Base-by-base conservation (phyloP, 108 stramenopile species). In the Heterococcus sp. region DNA sequence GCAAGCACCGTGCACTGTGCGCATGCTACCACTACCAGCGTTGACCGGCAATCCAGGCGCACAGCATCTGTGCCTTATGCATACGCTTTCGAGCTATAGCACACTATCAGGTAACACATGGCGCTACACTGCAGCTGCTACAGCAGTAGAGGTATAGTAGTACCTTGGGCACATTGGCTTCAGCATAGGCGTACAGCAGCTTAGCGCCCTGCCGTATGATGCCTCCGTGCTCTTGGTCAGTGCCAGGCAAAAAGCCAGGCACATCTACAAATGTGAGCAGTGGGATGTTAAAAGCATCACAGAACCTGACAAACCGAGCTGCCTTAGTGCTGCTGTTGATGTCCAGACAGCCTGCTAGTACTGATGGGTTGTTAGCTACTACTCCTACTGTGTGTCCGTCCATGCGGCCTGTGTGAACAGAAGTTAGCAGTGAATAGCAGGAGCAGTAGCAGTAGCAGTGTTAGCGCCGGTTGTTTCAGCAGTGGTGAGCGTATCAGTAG, bases 231-330 rank as follows among this genome's bases (percentile, higher is more conserved):
- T 90, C 89, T 63, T 89, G 88, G 5, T 87, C 72, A 3, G 96
- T 96, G 2, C 98, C 98, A 5, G 98, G 98, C 35, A 99, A 88
- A 85, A 99, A 99, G 32, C 98, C 98, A 5, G 98, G 98, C 14
- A 99, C 98, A 85, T 99, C 98, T n/a, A 99, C 98, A 75, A 99
- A 97, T 2, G 98, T 99, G 8, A 99, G 87, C 30, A 99, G 84
- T 4, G 98, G 98, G 75, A 98, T 97, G 85, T 97, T 95, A 89
- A 98, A 99, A 31, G 96, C 92, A 88, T 99, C 96, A 78, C 93
- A 96, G 82, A 99, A 99, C 26, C 98, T 91, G 2, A 96, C 98
- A 35, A 84, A 84, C 29, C 84, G 68, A 35, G 76, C 84, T 29
- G 69, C 84, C 88, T 99, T 99, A 71, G 91, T 90, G 35, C 93